phyloP scores from a whole-genome alignment of 371 early-diverging fungal species.

The Entomophthora muscae region DNA sequence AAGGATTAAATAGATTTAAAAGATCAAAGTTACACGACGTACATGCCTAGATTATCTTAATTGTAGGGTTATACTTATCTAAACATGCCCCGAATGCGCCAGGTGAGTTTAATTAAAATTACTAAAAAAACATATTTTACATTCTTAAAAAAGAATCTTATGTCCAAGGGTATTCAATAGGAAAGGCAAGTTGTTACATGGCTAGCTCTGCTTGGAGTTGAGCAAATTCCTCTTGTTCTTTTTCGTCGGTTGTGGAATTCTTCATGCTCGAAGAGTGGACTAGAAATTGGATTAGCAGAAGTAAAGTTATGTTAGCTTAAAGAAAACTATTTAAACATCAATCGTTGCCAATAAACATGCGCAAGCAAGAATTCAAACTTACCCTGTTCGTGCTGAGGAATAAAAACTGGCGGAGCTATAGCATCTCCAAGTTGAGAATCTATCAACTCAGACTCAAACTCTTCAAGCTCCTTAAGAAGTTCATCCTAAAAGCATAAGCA shows the following conservation, averaged over 20 bases:
- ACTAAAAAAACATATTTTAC: background rate
- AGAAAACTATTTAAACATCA: no score
- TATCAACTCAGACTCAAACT: constrained; percentile 84
- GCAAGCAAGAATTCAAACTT: no score
- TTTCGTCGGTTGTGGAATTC: background rate
- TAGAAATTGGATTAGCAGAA: no score
- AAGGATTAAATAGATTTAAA: no score
- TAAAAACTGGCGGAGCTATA: constrained; percentile 36
- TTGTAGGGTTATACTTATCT: no score
- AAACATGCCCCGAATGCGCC: no score
- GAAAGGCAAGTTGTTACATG: background rate
- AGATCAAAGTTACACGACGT: no score
- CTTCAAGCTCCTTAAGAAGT: constrained; percentile 76
- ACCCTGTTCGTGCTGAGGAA: constrained; percentile 18
- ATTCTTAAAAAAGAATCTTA: background rate
- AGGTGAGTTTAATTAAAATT: no score
- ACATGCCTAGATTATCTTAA: no score
- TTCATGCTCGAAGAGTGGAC: background rate
- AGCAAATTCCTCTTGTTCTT: constrained; percentile 7
- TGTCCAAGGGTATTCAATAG: background rate
- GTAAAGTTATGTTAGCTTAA: no score
- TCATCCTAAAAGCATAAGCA: constrained; percentile 42
- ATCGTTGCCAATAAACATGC: no score
- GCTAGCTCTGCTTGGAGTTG: constrained; percentile 7
- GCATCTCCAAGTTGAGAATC: constrained; percentile 72